Percentiles rank a stretch among this genome's conserved stretches.
phyloP scores from a whole-genome alignment of 345 rosid genomes.

The Salix koriyanagi region DNA sequence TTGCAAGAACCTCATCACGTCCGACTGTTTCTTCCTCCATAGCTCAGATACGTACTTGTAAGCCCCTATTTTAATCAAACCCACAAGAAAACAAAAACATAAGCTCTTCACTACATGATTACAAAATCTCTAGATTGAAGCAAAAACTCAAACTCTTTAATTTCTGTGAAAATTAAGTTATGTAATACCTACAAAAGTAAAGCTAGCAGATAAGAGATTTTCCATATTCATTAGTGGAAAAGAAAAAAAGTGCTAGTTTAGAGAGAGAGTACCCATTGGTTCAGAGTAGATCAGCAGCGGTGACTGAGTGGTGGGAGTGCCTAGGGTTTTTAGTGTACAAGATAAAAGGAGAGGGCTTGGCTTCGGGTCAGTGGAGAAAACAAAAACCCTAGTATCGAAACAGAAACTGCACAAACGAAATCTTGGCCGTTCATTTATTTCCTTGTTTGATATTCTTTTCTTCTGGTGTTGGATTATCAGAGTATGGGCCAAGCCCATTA shows the following conservation, averaged over 20 bases:
- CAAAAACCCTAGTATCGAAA: neutral
- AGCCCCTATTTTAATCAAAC: conserved; percentile 49
- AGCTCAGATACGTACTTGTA: conserved; percentile 95
- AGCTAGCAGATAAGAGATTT: neutral
- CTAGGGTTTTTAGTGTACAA: neutral
- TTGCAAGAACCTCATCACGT: conserved; percentile 95
- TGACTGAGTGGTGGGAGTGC: neutral
- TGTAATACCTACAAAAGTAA: neutral
- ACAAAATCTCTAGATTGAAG: neutral
- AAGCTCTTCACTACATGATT: neutral
- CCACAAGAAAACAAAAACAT: neutral
- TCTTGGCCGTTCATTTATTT: neutral
- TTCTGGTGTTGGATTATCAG: too few species aligned
- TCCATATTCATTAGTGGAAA: neutral
- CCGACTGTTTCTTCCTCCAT: conserved; percentile 99
- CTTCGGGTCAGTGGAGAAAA: neutral
- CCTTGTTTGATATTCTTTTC: too few species aligned
- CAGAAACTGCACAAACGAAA: neutral
- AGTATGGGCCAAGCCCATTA: too few species aligned
- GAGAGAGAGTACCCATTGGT: conserved; percentile 12
- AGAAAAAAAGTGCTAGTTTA: neutral
- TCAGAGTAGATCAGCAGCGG: neutral
- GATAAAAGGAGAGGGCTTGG: neutral
- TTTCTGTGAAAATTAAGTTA: neutral
- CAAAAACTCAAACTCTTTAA: neutral